Evolutionary conservation across 148 eudicot species (phyloP), one percentile per base, ranked within the genome.

Genomic region (Oxyria digyna): DNA sequence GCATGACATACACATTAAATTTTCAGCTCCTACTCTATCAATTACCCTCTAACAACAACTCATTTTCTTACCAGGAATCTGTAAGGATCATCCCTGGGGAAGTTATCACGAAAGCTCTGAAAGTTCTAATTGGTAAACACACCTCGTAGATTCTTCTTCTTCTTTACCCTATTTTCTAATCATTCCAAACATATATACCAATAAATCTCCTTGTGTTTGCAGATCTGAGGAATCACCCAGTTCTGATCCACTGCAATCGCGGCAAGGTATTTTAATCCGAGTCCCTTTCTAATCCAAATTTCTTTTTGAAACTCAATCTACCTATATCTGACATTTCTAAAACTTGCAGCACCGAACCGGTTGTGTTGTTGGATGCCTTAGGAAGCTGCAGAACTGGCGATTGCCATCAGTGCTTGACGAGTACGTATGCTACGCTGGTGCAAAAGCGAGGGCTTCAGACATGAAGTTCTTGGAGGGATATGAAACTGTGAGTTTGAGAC

Each of bases 201-300:
- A 29, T 15, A 14, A 57, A 14, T 17, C n/a, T 67, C 50, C 75
- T 45, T 29, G 54, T 72, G 41, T 23, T 66, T 77, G 63, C 79
- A 90, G 97, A 90, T 82, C 86, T 81, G 42, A 79, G 89, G 74
- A 90, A 85, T 69, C 91, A 87, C 67, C 97, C 97, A 4, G 77
- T 85, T 45, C 78, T 90, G 67, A 90, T 90, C 67, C 97, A 90
- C 57, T 90, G 97, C 84, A 90, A 82, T 71, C 91, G 97, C 31
- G 93, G 97, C 72, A 90, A 90, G 90, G 97, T 90, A 80, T 29
- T 0, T 31, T 38, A 10, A 8, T n/a, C n/a, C n/a, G n/a, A n/a
- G n/a, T 4, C 41, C 41, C 41, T 38, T 1, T 0, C n/a, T n/a
- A 38, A 4, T 38, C 41, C 41, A 1, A 38, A 38, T 10, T 5